Conservation (phyloP, 2,329 filamentous ascomycete genomes). For the Aspergillus fischeri region DNA sequence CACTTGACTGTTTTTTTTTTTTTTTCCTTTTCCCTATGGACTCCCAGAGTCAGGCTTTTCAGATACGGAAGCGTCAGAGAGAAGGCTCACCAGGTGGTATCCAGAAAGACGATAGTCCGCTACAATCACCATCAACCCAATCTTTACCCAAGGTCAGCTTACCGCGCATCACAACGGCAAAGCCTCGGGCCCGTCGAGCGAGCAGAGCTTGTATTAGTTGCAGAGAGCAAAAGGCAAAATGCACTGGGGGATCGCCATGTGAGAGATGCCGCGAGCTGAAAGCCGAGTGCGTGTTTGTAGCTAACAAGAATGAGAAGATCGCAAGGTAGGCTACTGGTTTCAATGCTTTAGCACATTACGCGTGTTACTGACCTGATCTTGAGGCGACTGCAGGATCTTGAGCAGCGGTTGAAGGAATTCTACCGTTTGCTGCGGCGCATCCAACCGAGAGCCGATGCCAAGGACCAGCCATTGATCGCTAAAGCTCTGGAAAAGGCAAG, state of each 20-base stretch:
- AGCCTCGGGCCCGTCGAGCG: neutral
- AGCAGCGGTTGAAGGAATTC: neutral
- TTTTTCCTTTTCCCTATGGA: neutral
- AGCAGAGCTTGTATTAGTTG: neutral
- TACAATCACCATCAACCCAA: neutral
- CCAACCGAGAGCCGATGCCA: neutral
- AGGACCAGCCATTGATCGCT: neutral
- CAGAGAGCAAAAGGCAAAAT: neutral
- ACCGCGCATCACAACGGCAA: neutral
- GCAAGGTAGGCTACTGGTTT: neutral
- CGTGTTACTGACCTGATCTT: neutral
- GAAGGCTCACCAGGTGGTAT: neutral
- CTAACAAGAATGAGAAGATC: neutral
- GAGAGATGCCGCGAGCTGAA: neutral
- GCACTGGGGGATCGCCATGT: neutral
- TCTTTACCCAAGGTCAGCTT: neutral
- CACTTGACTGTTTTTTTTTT: neutral
- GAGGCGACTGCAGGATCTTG: neutral
- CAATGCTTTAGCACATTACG: neutral
- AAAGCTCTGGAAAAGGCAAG: neutral
- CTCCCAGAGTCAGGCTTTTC: neutral
- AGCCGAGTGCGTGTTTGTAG: neutral
- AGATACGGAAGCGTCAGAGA: neutral
- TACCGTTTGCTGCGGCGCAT: neutral
- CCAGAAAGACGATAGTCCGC: neutral